Evolutionary conservation across 2,329 filamentous ascomycete genomes (phyloP), one percentile per base, ranked within the genome.

Genomic region (Alternaria sp.): DNA sequence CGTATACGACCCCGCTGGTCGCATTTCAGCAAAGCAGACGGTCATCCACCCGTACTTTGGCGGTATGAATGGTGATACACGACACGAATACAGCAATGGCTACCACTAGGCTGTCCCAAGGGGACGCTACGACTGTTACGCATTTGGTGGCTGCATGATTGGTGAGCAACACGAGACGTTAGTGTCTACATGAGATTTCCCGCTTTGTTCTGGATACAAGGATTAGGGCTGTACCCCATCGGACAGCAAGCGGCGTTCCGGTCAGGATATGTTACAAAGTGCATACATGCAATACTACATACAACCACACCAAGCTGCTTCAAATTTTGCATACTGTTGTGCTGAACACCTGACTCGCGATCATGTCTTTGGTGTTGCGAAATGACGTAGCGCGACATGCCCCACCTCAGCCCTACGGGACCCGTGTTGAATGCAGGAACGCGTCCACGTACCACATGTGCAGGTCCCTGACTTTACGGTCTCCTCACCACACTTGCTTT

Each of bases 21-120:
- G 93, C 66, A 92, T 97, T 70, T 96, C 92, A 7, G 93, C 94
- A 54, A 97, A 97, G 84, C 91, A 93, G 77, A 90, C 93, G 12
- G 92, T 91, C 76, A 85, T 89, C 70, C 93, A 97, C 76, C 89
- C 91, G 9, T 97, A 97, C 82, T 97, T 97, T 75, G 83, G 83
- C 18, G 81, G 83, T 22, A 79, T 81, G 56, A 85, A 80, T 64
- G 72, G 69, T 8, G 59, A 64, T 40, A 62, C 59, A 41, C 66
- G 71, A 41, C 54, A 62, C 57, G 60, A 62, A 6, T 85, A 85
- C 70, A 83, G 66, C 49, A 78, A 77, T 55, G 75, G 75, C 57
- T 77, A 70, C 59, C 74, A 77, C 43, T 57, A 52, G 54, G 51
- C 30, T 22, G 49, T 70, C 65, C 60, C 64, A 60, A 63, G 66